Percentiles rank a stretch among this genome's conserved stretches.
These are phyloP conservation scores for Haplosporangium sp. DNA, from an alignment of 371 early-diverging fungal species.

Conservation along the genomic window DNA sequence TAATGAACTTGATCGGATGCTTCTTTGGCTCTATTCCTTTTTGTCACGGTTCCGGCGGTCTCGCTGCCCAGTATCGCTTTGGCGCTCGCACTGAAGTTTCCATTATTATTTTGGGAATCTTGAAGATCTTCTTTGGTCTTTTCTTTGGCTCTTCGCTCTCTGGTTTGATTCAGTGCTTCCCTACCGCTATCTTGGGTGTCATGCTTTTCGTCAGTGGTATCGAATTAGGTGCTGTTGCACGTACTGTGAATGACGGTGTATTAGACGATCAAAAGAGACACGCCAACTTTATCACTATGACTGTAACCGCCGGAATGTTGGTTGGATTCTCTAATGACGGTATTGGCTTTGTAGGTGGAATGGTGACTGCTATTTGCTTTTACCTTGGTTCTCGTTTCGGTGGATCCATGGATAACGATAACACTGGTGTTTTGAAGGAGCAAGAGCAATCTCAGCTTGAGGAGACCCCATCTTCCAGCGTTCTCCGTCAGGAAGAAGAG, in stretches of 20 bases:
- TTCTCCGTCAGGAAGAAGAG: not conserved
- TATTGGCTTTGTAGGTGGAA: conserved; percentile 81
- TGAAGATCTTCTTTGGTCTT: conserved; percentile 82
- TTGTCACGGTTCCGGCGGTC: conserved; percentile 90
- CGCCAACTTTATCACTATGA: conserved; percentile 76
- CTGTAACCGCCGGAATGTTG: conserved; percentile 76
- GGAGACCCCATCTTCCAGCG: not conserved
- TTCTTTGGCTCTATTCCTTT: conserved; percentile 91
- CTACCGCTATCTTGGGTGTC: conserved; percentile 83
- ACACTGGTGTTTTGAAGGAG: conserved; percentile 23
- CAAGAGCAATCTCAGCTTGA: not conserved
- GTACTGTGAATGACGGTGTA: conserved; percentile 64
- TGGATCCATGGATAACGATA: conserved; percentile 39
- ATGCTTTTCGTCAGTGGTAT: conserved; percentile 88
- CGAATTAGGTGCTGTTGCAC: conserved; percentile 80
- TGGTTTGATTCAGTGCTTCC: conserved; percentile 76
- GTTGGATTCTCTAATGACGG: conserved; percentile 86
- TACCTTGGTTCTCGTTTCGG: conserved; percentile 24
- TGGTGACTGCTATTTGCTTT: conserved; percentile 48
- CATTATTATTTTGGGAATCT: conserved; percentile 78
- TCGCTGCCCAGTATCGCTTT: conserved; percentile 94
- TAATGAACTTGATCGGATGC: conserved; percentile 85
- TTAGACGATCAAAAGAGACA: conserved; percentile 56
- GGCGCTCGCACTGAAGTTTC: conserved; percentile 90
- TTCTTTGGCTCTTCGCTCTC: conserved; percentile 86